Percentiles rank a stretch among this genome's conserved stretches.
Evolutionary conservation across 192 early-diverging fungal species (phyloP).

Genomic region (Spizellomyces punctatus): DNA sequence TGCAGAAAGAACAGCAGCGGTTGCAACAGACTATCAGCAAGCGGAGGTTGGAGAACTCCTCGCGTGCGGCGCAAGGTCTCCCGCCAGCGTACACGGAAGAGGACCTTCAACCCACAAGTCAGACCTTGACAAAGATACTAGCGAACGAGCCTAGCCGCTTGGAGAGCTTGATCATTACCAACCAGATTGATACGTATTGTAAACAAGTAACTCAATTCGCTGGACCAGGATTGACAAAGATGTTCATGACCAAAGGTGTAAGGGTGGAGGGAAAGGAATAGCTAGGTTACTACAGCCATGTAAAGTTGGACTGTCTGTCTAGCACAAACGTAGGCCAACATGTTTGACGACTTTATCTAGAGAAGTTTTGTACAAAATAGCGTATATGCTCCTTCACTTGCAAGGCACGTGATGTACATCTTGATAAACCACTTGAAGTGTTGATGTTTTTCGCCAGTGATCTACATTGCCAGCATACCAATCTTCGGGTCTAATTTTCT

Average conservation of each 20-base stretch:
- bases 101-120: conserved; percentile 65
- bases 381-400: too few species aligned
- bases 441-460: too few species aligned
- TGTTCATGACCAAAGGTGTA: conserved; percentile 65
- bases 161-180: conserved; percentile 84
- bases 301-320: too few species aligned
- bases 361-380: too few species aligned
- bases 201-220: conserved; percentile 92
- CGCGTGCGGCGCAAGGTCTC: conserved; percentile 67
- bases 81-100: conserved; percentile 72
- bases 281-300: too few species aligned
- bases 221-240: conserved; percentile 91
- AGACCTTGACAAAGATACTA: conserved; percentile 62
- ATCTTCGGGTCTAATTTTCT: too few species aligned
- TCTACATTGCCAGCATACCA: too few species aligned
- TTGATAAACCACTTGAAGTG: too few species aligned
- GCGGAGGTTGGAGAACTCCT: conserved; percentile 75
- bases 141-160: conserved; percentile 89
- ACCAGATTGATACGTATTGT: conserved; percentile 90
- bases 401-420: too few species aligned
- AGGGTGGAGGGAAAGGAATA: conserved; percentile 2
- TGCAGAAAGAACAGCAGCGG: conserved; percentile 85
- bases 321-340: too few species aligned
- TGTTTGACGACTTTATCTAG: too few species aligned
- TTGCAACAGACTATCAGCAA: conserved; percentile 60